Evolutionary conservation across 176 grass and related monocot species (phyloP).

Genomic region (Zoysia japonica): DNA sequence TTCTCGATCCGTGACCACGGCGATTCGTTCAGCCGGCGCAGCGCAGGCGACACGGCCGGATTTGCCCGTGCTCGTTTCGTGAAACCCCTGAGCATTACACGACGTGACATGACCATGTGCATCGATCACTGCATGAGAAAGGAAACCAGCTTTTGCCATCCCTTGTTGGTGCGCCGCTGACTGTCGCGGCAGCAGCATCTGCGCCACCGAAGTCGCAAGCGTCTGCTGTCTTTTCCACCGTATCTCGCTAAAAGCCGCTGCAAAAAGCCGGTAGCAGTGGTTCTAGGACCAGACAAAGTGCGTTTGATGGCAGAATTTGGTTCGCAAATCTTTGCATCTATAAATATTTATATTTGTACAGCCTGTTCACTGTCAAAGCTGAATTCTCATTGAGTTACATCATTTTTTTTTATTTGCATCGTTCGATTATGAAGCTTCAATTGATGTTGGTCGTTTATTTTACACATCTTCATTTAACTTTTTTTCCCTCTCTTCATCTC

Average conservation of each 20-base stretch:
- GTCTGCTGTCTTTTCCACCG: not conserved
- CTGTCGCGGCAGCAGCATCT: no score
- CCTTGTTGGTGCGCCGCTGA: not conserved
- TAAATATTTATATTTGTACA: no score
- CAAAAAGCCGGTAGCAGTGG: not conserved
- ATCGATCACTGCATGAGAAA: slow-evolving; percentile 22
- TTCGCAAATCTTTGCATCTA: not conserved
- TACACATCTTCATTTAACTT: no score
- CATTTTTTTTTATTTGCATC: no score
- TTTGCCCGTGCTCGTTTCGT: not conserved
- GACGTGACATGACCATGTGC: not conserved
- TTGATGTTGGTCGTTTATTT: no score
- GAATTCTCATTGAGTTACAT: no score
- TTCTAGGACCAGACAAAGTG: not conserved
- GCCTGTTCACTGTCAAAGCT: not conserved
- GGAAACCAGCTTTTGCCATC: slow-evolving; percentile 5
- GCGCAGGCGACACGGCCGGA: not conserved
- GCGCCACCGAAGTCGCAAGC: not conserved
- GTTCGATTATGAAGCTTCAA: no score
- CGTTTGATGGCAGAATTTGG: no score
- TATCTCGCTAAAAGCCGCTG: not conserved
- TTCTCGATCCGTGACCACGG: not conserved
- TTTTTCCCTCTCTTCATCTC: no score
- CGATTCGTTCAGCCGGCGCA: not conserved
- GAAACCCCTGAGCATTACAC: not conserved